Evolutionary conservation across 2,329 filamentous ascomycete genomes (phyloP).

Genomic region (Lachnellula occidentalis): DNA sequence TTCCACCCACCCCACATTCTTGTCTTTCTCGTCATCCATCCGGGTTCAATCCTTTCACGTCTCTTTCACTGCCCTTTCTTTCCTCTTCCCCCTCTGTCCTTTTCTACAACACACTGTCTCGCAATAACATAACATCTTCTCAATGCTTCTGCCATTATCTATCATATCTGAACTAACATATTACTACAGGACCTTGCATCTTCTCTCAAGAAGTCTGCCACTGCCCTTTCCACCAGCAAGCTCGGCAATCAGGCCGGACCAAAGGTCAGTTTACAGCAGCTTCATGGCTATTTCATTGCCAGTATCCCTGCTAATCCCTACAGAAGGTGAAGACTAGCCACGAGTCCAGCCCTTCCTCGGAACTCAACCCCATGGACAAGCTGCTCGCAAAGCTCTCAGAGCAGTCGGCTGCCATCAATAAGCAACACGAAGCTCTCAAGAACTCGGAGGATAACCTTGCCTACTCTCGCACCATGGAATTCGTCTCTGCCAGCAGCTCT

Average conservation of each 20-base stretch:
- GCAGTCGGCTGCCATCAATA: conserved; percentile 55
- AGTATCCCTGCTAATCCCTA: conserved; percentile 26
- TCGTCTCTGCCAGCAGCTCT: conserved; percentile 46
- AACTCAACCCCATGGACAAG: conserved; percentile 59
- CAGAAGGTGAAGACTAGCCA: conserved; percentile 46
- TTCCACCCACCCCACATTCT: background rate
- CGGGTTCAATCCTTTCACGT: background rate
- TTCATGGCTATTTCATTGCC: background rate
- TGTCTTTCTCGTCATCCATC: conserved; percentile 3
- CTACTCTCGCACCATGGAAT: conserved; percentile 35
- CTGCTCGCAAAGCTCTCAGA: conserved; percentile 70
- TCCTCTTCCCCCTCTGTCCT: no score
- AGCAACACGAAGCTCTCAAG: conserved; percentile 52
- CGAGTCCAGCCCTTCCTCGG: conserved; percentile 34
- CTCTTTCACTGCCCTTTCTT: no score
- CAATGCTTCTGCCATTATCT: background rate
- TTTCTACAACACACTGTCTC: background rate
- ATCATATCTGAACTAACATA: conserved; percentile 13
- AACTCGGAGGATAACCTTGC: conserved; percentile 24
- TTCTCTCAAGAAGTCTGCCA: conserved; percentile 33
- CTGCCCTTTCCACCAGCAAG: conserved; percentile 47
- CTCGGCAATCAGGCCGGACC: conserved; percentile 47
- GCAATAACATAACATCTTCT: background rate
- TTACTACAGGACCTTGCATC: conserved; percentile 16
- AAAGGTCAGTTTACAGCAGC: conserved; percentile 40